These are phyloP conservation scores for Eutrema yunnanense DNA, from an alignment of 345 rosid species.

Conservation along the genomic window DNA sequence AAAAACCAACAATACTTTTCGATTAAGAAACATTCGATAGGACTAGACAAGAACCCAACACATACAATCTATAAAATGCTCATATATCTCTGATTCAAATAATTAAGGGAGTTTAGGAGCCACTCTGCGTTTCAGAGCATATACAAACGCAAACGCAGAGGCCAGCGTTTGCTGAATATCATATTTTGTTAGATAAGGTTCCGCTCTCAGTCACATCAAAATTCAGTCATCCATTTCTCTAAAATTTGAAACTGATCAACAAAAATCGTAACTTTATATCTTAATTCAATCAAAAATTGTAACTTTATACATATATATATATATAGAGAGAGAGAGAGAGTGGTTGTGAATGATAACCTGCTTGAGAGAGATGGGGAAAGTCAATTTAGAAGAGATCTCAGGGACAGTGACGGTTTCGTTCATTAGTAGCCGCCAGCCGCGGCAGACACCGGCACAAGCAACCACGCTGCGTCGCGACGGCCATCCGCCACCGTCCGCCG, in stretches of 20 bases:
- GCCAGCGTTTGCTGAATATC: neutral
- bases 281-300: neutral
- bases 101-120: neutral
- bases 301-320: neutral
- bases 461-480: slow-evolving; percentile 71
- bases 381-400: slow-evolving; percentile 60
- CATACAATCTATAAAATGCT: neutral
- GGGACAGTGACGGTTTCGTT: slow-evolving; percentile 69
- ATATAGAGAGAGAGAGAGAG: neutral
- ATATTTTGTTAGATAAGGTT: neutral
- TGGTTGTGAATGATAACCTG: slow-evolving; percentile 42
- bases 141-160: slow-evolving; percentile 13
- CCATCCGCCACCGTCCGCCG: slow-evolving; percentile 58
- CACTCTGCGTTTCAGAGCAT: neutral
- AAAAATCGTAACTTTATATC: slow-evolving; percentile 17
- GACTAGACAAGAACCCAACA: neutral
- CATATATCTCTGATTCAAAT: neutral
- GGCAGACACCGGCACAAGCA: slow-evolving; percentile 83
- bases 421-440: slow-evolving; percentile 61
- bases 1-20: neutral
- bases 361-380: slow-evolving; percentile 83
- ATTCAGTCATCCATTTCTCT: neutral
- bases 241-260: neutral
- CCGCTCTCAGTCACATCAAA: neutral
- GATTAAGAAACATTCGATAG: neutral